Conservation (phyloP, 2,329 filamentous ascomycete species). For the Fusarium sp. region DNA sequence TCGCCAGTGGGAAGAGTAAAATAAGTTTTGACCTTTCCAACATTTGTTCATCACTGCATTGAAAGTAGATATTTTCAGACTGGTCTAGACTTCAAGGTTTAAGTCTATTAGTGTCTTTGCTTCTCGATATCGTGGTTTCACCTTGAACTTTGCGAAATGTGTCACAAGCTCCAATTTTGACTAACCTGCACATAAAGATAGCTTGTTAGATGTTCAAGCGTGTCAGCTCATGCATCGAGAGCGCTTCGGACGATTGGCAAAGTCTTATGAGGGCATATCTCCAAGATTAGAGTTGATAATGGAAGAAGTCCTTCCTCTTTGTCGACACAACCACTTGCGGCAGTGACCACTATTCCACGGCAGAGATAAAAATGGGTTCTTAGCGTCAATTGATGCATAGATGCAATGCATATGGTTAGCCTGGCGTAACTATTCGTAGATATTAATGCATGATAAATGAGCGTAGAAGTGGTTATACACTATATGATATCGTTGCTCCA, state of each 20-base stretch:
- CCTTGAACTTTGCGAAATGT: not conserved
- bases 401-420: not conserved
- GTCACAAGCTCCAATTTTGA: not conserved
- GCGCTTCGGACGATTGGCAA: not conserved
- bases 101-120: not conserved
- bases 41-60: not conserved
- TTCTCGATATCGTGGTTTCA: not conserved
- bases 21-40: not conserved
- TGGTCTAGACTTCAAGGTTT: not conserved
- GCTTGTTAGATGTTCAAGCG: not conserved
- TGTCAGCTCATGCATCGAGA: not conserved
- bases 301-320: not conserved
- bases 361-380: not conserved
- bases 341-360: not conserved
- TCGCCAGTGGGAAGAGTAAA: not conserved
- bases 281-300: not conserved
- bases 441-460: not conserved
- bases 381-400: not conserved
- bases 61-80: not conserved
- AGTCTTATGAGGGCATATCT: not conserved
- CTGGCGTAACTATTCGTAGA: not conserved
- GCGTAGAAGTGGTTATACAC: not conserved
- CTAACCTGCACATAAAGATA: not conserved
- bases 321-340: not conserved
- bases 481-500: slow-evolving; percentile 4